These are phyloP conservation scores for Pleurotus tuber-regium DNA, from an alignment of 768 basidiomycete genomes.

Conservation along the genomic window DNA sequence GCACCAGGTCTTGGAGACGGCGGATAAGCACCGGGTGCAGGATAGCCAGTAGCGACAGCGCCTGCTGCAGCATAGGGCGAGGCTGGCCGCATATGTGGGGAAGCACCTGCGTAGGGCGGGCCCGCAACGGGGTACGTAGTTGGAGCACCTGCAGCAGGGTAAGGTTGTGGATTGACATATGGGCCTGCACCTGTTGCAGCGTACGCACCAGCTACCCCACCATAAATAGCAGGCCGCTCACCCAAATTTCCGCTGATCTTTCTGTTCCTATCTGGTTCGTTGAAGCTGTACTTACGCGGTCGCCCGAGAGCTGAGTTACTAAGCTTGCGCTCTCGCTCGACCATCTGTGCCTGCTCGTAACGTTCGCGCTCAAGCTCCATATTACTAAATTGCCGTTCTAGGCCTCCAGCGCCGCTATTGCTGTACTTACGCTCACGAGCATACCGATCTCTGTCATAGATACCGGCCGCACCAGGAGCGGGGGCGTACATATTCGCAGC, in stretches of 20 bases:
- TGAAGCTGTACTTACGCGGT: slow-evolving; percentile 44
- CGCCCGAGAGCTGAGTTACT: slow-evolving; percentile 29
- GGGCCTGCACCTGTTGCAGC: slow-evolving; percentile 21
- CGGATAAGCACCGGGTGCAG: slow-evolving; percentile 31
- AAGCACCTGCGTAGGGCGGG: slow-evolving; percentile 24
- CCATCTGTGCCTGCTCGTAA: slow-evolving; percentile 24
- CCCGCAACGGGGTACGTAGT: slow-evolving; percentile 16
- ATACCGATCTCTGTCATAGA: slow-evolving; percentile 17
- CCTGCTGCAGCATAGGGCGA: slow-evolving; percentile 28
- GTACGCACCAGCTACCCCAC: slow-evolving; percentile 26
- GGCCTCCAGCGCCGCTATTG: slow-evolving; percentile 26
- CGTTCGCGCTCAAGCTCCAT: slow-evolving; percentile 31
- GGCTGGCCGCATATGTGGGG: slow-evolving; percentile 50
- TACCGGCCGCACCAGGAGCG: slow-evolving; percentile 18
- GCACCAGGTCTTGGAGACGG: slow-evolving; percentile 32
- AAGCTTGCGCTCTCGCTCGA: slow-evolving; percentile 31
- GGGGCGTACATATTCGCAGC: slow-evolving; percentile 13
- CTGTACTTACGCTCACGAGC: slow-evolving; percentile 33
- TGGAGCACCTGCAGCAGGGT: slow-evolving; percentile 17
- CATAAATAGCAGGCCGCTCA: slow-evolving; percentile 25
- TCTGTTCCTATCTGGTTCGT: slow-evolving; percentile 36
- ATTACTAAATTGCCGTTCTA: slow-evolving; percentile 12
- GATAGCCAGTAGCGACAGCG: slow-evolving; percentile 26
- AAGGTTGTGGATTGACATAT: slow-evolving; percentile 23
- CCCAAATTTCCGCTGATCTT: slow-evolving; percentile 38